A percentile compares a stretch with the other conserved stretches of the same genome.
phyloP scores from a whole-genome alignment of 1,284 basidiomycete species.

The Pyrrhoderma noxium region DNA sequence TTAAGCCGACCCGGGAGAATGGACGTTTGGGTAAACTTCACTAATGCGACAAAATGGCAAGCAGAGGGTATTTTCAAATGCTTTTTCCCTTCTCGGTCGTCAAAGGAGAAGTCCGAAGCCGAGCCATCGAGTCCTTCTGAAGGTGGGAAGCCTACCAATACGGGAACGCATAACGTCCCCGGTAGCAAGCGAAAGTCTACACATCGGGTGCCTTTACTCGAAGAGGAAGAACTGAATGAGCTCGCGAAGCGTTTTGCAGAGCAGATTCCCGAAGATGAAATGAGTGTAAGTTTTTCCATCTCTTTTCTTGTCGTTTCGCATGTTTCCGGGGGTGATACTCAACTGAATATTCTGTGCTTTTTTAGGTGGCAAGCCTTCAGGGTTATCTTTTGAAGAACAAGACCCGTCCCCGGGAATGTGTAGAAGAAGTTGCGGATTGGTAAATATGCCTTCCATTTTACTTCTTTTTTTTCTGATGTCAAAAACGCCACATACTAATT shows the following conservation, averaged over 20 bases:
- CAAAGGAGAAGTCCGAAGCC: constrained; percentile 35
- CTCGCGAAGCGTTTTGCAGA: constrained; percentile 73
- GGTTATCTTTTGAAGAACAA: constrained; percentile 81
- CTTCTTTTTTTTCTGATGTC: constrained; percentile 13
- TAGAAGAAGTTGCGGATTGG: constrained; percentile 70
- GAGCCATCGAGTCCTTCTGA: constrained; percentile 26
- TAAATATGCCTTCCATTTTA: no score
- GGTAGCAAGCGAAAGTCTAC: constrained; percentile 56
- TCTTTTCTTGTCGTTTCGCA: no score
- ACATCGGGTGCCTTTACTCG: constrained; percentile 58
- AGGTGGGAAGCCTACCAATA: not conserved
- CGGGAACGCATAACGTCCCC: constrained; percentile 52
- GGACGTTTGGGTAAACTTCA: constrained; percentile 86
- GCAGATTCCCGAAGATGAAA: constrained; percentile 71
- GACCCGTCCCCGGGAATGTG: constrained; percentile 72
- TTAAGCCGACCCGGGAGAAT: constrained; percentile 75
- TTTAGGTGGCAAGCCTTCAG: constrained; percentile 73
- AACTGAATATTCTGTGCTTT: constrained; percentile 1
- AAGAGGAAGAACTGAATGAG: constrained; percentile 62
- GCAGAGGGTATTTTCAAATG: constrained; percentile 86
- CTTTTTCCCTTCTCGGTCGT: constrained; percentile 70
- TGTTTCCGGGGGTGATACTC: not conserved
- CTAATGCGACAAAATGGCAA: constrained; percentile 80
- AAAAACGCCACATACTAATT: not conserved
- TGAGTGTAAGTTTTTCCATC: constrained; percentile 65